Base-by-base conservation (phyloP, 805 yeast species). In the Hanseniaspora hatyaiensis region DNA sequence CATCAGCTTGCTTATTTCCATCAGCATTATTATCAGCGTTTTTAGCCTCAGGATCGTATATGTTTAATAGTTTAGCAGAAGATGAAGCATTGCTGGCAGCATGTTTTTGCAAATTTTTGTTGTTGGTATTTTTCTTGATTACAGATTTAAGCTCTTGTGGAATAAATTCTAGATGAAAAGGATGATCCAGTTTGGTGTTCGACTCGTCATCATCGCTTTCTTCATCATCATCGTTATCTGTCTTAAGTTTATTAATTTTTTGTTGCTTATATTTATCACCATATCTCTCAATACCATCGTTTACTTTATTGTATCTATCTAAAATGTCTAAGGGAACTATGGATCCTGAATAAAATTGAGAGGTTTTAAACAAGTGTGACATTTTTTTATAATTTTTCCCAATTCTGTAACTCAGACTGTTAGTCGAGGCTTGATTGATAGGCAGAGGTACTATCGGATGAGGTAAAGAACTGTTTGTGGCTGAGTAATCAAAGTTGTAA, bases 201-300 rank as follows among this genome's bases (percentile, higher is more conserved):
- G 15, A 18, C 8, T 23, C 29, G 19, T 20, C 18, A 4, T 16
- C 31, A 37, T 45, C 23, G 9, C 24, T 32, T 8, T 31, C 38
- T 18, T 30, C 42, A n/a, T 37, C 32, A 20, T 31, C 29, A 46
- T 82, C 87, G 52, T 78, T 81, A 13, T 34, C 23, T 4, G 15
- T 22, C 4, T 38, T 31, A 56, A 83, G 73, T 55, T 76, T 77
- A 29, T 46, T 38, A 6, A 46, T 12, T 15, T 48, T 48, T 26
- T 48, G 44, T 59, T 80, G 80, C 53, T 80, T 67, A 63, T 83
- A 88, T 59, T 70, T 71, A 62, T 88, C 96, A 2, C 94, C 77
- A 59, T 85, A 85, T 56, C 96, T 71, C 58, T 79, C 75, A 36
- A 88, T 73, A 1, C 89, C 87, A 59, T 84, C 95, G 47, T 70